Base-by-base conservation (phyloP, 192 early-diverging fungal species). In the Linnemannia elongata region DNA sequence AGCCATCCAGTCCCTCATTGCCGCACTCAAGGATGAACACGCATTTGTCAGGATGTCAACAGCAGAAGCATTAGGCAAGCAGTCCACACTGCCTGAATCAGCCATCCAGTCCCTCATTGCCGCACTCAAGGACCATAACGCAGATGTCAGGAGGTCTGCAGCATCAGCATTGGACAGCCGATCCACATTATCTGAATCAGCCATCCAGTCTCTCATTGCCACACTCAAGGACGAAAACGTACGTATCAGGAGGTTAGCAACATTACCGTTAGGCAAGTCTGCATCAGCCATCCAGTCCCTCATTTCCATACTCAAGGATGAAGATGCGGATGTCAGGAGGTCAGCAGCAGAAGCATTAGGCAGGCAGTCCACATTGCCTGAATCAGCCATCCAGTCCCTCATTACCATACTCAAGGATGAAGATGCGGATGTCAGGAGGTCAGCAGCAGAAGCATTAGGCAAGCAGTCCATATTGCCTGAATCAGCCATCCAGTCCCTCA, bases 1-100 rank as follows among this genome's bases (percentile, higher is more conserved):
- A 33, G 72, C 4, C 72, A 47, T 74, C 10, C 72, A 74, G 24
- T 47, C 44, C 72, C 44, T 74, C 44, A 10, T 74, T 74, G 72
- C 13, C 47, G 17, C n/a, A 35, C 76, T 77, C 36, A 1, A 49
- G 63, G 57, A 68, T 76, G 76, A 44, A 15, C 4, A 47, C 6
- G 18, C 12, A 49, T 3, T 20, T 44, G 76, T 77, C 76, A 77
- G 66, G 66, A 1, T 0, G 1, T 70, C 38, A 70, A 45, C 72
- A n/a, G 72, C 13, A 42, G 17, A 15, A 30, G 72, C 42, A 74
- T 49, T 74, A 42, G 27, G n/a, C 72, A 47, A 52, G 1, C 72
- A 47, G 72, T 47, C 72, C 24, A 74, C 72, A 33, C 52, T 47
- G 17, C 17, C 39, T n/a, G 72, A 74, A 52, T 42, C 72, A 33